These are phyloP conservation scores for Cicer yamashitae DNA, from an alignment of 306 rosid genomes.

Conservation along the genomic window DNA sequence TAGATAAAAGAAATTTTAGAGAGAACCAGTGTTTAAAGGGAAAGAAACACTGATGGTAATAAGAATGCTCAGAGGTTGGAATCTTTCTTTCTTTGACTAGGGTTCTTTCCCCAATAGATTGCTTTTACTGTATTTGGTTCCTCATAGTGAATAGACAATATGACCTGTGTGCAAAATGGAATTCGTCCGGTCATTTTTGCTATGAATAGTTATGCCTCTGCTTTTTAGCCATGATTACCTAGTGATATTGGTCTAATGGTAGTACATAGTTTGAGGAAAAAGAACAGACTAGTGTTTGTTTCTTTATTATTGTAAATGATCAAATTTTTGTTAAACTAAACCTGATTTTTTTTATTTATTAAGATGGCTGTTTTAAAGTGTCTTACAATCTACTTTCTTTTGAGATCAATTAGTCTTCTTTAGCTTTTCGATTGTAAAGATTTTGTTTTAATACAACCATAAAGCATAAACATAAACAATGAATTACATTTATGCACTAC, in stretches of 20 bases:
- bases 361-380: constrained; percentile 20
- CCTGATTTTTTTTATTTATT: neutral
- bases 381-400: constrained; percentile 1
- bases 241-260: neutral
- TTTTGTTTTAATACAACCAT: neutral
- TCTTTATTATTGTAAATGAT: neutral
- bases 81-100: constrained; percentile 21
- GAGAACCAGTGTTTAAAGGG: neutral
- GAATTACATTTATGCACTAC: constrained; percentile 47
- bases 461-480: constrained; percentile 4
- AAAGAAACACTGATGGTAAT: neutral
- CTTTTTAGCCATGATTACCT: constrained; percentile 13
- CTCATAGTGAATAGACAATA: neutral
- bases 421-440: neutral
- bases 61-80: neutral
- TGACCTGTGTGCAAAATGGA: neutral
- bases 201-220: neutral
- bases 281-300: constrained; percentile 2
- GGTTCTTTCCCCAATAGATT: constrained; percentile 10
- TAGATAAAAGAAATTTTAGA: neutral
- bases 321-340: constrained; percentile 5
- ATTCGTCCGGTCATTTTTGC: neutral
- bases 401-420: constrained; percentile 33
- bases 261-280: neutral
- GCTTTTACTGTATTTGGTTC: constrained; percentile 6